Evolutionary conservation across 345 rosid genomes (phyloP).

Genomic region (Brassica nigra): DNA sequence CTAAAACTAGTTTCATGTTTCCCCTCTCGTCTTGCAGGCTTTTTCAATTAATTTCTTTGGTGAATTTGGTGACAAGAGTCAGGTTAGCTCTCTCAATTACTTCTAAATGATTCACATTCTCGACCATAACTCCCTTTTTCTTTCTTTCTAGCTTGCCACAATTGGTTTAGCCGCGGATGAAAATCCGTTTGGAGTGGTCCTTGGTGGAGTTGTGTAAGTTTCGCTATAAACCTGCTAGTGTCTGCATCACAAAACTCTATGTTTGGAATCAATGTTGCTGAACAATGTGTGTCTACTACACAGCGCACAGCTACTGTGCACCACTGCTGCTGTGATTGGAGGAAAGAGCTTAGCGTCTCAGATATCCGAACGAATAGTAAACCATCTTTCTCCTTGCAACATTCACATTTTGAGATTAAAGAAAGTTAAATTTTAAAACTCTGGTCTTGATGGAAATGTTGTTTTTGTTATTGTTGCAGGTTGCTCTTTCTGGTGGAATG

Average conservation of each 20-base stretch:
- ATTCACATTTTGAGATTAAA: neutral
- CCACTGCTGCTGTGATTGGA: constrained; percentile 92
- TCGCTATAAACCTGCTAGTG: neutral
- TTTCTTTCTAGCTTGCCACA: constrained; percentile 71
- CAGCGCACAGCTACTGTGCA: constrained; percentile 91
- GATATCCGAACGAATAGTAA: constrained; percentile 85
- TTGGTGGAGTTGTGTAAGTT: constrained; percentile 89
- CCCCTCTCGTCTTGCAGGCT: constrained; percentile 57
- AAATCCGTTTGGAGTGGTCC: constrained; percentile 84
- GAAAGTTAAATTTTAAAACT: neutral
- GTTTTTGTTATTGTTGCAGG: constrained; percentile 50
- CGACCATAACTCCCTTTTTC: constrained; percentile 11
- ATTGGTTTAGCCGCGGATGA: constrained; percentile 98
- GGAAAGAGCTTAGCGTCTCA: constrained; percentile 98
- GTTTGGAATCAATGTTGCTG: constrained; percentile 10
- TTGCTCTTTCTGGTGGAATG: constrained; percentile 85
- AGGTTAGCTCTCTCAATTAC: constrained; percentile 49
- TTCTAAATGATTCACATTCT: constrained; percentile 11
- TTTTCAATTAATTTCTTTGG: constrained; percentile 96
- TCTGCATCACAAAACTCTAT: neutral
- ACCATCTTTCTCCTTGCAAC: neutral
- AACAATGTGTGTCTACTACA: constrained; percentile 4
- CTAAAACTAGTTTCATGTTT: constrained; percentile 24
- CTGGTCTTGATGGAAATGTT: neutral
- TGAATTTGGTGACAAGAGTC: constrained; percentile 99